These are phyloP conservation scores for Ceratocystis alfenasii DNA, from an alignment of 2,329 filamentous ascomycete species.

Conservation along the genomic window DNA sequence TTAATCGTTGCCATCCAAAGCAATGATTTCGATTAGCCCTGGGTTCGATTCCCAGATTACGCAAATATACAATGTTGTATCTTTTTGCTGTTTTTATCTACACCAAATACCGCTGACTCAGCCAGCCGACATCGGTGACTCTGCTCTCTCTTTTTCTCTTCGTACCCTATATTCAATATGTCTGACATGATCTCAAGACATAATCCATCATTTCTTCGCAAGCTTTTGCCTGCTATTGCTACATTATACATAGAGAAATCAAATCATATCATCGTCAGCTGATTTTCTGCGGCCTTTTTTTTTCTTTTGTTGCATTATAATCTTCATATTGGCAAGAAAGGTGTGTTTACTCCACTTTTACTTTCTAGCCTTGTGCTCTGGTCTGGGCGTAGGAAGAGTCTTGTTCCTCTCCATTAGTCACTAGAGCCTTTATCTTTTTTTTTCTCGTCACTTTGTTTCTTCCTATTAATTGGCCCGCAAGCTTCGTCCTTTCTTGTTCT, in stretches of 20 bases:
- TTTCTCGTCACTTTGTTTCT: not conserved
- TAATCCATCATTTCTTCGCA: not conserved
- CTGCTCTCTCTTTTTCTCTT: not conserved
- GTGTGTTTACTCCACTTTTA: not conserved
- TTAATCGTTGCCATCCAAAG: conserved; percentile 12
- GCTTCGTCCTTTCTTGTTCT: not conserved
- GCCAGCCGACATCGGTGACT: not conserved
- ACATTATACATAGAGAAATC: no score
- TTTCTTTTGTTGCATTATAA: not conserved
- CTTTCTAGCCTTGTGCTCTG: not conserved
- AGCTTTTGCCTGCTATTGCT: no score
- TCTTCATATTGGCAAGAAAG: not conserved
- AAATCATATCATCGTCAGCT: not conserved
- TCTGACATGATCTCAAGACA: not conserved
- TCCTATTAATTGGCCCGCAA: not conserved
- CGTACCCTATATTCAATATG: not conserved
- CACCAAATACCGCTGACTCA: not conserved
- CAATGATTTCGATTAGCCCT: conserved; percentile 16
- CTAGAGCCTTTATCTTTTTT: not conserved
- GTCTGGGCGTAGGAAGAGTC: no score
- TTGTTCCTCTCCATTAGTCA: no score
- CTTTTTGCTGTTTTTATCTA: not conserved
- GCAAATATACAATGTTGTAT: not conserved
- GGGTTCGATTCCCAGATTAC: conserved; percentile 16
- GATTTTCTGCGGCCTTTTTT: not conserved